Evolutionary conservation across 148 eudicot species (phyloP), one percentile per base, ranked within the genome.

Genomic region (Diospyros kaki): DNA sequence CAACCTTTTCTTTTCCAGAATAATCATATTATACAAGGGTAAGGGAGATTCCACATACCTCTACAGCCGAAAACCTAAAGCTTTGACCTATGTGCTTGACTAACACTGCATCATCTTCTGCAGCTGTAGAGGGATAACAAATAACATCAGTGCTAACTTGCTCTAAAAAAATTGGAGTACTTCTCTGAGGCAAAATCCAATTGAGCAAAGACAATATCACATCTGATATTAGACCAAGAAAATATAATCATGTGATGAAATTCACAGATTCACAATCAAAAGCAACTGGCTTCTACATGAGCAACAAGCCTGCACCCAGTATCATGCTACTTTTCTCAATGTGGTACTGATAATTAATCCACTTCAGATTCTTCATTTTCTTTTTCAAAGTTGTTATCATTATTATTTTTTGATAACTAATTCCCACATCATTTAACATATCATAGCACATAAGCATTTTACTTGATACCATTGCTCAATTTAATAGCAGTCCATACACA

Each of bases 41-140:
- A 61, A 69, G 64, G 14, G 54, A 45, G 53, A 73, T 46, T n/a
- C 44, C 12, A 48, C 59, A 42, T 78, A 95, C 98, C 96, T 92
- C 92, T 60, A 90, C 86, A 60, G 88, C 86, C 75, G 91, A 85
- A 78, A 89, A 92, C 78, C 97, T 94, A 75, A 95, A 95, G 84
- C 87, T 90, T 81, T 89, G 90, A 66, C 89, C 89, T 68, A 95
- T 83, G 82, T 82, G 88, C 77, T 95, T 95, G 75, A 91, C 92
- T 66, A 95, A 75, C 42, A 75, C 84, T 52, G 74, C 86, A 66
- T 95, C 98, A 88, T 95, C 98, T 69, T 90, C 96, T 13, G 82
- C 96, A 84, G 86, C 98, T 95, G 87, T 74, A 75, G 54, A 45
- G 41, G 59, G 40, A 41, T 52, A 65, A 78, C 40, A 4, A 48